phyloP scores from a whole-genome alignment of 768 basidiomycete species.

The Mycena olivaceomarginata region DNA sequence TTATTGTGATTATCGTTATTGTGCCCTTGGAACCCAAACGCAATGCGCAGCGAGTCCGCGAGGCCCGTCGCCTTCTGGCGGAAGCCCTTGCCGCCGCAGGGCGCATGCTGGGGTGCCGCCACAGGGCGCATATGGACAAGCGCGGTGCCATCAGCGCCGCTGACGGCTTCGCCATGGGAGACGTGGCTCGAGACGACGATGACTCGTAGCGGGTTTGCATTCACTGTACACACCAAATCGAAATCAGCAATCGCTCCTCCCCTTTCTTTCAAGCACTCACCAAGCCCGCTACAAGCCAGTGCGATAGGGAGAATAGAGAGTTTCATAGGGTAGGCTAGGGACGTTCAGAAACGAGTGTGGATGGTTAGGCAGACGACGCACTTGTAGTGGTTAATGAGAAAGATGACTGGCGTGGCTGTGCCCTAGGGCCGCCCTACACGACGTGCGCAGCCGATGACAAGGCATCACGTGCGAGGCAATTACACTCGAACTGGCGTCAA shows the following conservation, averaged over 20 bases:
- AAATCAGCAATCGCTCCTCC: not conserved
- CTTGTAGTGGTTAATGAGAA: no score
- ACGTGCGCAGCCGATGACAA: no score
- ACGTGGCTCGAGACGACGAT: slow-evolving; percentile 30
- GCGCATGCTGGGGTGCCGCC: slow-evolving; percentile 12
- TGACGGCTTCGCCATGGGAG: not conserved
- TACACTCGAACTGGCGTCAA: no score
- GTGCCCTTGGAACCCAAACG: slow-evolving; percentile 72
- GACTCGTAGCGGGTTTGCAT: slow-evolving; percentile 41
- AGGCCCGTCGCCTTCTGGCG: slow-evolving; percentile 70
- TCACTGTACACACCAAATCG: slow-evolving; percentile 9
- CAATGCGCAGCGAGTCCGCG: slow-evolving; percentile 73
- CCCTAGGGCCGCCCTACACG: no score
- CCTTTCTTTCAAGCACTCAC: slow-evolving; percentile 43
- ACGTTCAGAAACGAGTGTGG: slow-evolving; percentile 4
- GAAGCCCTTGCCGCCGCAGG: slow-evolving; percentile 58
- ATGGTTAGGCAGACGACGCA: no score
- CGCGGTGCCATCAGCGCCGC: not conserved
- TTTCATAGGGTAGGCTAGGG: slow-evolving; percentile 50
- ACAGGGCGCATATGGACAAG: slow-evolving; percentile 9
- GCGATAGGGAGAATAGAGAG: slow-evolving; percentile 55
- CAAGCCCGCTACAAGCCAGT: slow-evolving; percentile 52
- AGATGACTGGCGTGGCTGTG: no score
- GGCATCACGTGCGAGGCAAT: no score
- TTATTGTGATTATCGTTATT: slow-evolving; percentile 8